Conservation (phyloP, 768 basidiomycete species). For the Suillus luteus region DNA sequence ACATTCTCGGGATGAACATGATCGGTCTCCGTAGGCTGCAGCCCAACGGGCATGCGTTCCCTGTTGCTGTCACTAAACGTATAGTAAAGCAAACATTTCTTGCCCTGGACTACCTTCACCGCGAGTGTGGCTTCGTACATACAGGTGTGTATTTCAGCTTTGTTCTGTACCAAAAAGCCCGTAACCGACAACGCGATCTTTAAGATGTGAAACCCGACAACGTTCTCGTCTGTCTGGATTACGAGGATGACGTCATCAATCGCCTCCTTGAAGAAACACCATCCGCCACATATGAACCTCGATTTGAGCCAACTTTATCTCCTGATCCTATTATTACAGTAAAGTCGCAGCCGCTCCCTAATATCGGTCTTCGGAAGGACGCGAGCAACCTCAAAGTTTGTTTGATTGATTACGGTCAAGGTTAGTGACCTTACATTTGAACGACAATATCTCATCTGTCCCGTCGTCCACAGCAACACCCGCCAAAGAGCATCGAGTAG, state of each 20-base stretch:
- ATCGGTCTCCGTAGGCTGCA: constrained; percentile 9
- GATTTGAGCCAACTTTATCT: constrained; percentile 19
- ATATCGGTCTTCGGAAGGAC: constrained; percentile 16
- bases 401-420: constrained; percentile 25
- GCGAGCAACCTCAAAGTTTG: constrained; percentile 20
- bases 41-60: not conserved
- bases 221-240: constrained; percentile 16
- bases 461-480: not conserved
- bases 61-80: constrained; percentile 11
- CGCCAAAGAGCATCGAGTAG: not conserved
- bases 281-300: constrained; percentile 16
- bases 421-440: constrained; percentile 13
- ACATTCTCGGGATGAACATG: constrained; percentile 14
- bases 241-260: not conserved
- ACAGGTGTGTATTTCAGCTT: not conserved
- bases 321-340: constrained; percentile 28
- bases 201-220: constrained; percentile 30
- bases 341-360: constrained; percentile 29
- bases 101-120: constrained; percentile 32
- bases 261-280: constrained; percentile 12
- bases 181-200: not conserved
- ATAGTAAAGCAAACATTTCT: constrained; percentile 32
- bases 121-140: constrained; percentile 14
- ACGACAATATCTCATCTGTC: not conserved
- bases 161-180: not conserved